Base-by-base conservation (phyloP, 257 asterid species). In the Solanum clarkiae region DNA sequence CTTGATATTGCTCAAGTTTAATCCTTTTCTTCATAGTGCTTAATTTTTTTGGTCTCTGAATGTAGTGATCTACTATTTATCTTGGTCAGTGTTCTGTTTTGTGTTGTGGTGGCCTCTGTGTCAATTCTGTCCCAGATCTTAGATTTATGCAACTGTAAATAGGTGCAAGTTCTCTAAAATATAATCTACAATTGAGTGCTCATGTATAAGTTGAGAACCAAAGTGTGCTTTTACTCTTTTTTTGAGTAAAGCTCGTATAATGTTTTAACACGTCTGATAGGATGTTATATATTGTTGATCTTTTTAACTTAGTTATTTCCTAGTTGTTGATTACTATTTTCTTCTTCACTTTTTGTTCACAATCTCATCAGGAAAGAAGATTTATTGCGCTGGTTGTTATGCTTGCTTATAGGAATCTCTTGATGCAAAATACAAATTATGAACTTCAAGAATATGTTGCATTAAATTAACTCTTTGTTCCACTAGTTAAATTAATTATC, bases 331-430 rank as follows among this genome's bases (percentile, higher is more conserved):
- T 24, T 15, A 2, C 16, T 15, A 10, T 13, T 81, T 54, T 51
- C 24, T 47, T 47, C 12, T 77, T 77, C 63, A 40, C 26, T 4
- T 70, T 70, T 1, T 70, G 24, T 59, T 51, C 15, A 7, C 71
- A 22, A 62, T 54, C 68, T 85, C 68, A 45, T 85, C 94, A 97
- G 99, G 99, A 95, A 92, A 90, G 97, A 89, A 90, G 99, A 88
- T 97, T 97, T 80, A 97, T 98, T 3, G 97, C 92, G 82, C 85
- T 97, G 86, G 91, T 88, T 85, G 94, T 26, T 26, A 1, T 1
- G 26, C 29, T 26, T 26, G 29, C 29, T 26, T 26, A 26, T 26
- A 26, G 29, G 29, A 26, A 26, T 26, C 1, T 26, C 29, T 26
- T 26, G 29, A 26, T 26, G 29, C 29, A 26, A 26, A 26, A 26